phyloP scores from a whole-genome alignment of 2,329 filamentous ascomycete species.

The Alternaria brassicicola region DNA sequence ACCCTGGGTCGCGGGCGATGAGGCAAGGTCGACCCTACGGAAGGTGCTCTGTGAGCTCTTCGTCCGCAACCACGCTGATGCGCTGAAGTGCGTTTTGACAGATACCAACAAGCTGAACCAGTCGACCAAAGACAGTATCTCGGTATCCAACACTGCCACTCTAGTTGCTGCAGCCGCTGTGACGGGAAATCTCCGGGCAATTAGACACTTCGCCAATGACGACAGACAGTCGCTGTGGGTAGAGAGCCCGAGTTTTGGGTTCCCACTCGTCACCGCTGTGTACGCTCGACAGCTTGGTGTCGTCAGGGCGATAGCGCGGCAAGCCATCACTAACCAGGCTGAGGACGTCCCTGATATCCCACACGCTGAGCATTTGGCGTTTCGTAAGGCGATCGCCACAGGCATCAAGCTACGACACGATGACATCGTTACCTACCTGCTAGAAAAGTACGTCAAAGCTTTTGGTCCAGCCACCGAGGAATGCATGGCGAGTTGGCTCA shows the following conservation, averaged over 20 bases:
- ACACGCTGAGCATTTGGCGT: neutral
- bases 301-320: neutral
- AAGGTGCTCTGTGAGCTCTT: neutral
- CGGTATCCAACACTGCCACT: neutral
- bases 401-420: neutral
- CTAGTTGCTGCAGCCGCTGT: neutral
- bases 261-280: neutral
- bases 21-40: neutral
- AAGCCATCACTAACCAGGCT: neutral
- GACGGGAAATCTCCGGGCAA: neutral
- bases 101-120: neutral
- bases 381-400: neutral
- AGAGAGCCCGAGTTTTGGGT: neutral
- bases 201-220: neutral
- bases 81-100: neutral
- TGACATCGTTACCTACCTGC: neutral
- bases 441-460: neutral
- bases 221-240: neutral
- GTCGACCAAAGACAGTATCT: neutral
- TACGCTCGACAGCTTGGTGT: neutral
- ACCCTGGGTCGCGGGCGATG: neutral
- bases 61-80: neutral
- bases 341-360: neutral
- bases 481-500: neutral
- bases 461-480: neutral